Evolutionary conservation across 768 basidiomycete species (phyloP).

Genomic region (Boletus pseudo-olivaceus): DNA sequence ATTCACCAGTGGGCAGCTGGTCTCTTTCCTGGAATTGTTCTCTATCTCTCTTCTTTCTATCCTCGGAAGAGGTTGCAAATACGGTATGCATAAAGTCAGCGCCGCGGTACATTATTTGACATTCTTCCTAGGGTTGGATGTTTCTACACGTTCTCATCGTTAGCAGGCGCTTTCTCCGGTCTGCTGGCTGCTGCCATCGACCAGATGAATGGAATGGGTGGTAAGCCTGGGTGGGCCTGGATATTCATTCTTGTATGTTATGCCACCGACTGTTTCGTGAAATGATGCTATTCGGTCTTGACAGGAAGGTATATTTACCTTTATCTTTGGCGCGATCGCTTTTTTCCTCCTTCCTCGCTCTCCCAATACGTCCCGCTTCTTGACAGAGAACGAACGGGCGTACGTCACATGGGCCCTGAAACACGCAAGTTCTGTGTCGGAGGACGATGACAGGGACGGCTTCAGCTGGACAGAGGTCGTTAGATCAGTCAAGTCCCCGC

Average conservation of each 20-base stretch:
- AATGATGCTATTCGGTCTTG: neutral
- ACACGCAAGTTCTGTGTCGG: constrained; percentile 30
- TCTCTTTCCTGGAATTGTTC: constrained; percentile 53
- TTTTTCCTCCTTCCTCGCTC: constrained; percentile 49
- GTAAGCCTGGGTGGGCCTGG: constrained; percentile 60
- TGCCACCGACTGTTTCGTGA: neutral
- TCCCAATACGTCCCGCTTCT: constrained; percentile 45
- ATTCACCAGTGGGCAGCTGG: constrained; percentile 39
- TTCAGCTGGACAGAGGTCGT: constrained; percentile 60
- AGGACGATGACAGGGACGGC: constrained; percentile 40
- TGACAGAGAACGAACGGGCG: constrained; percentile 46
- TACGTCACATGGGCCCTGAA: constrained; percentile 34
- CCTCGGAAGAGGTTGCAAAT: constrained; percentile 30
- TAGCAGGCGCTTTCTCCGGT: constrained; percentile 62
- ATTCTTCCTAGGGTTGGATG: constrained; percentile 32
- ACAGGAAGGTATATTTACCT: constrained; percentile 61
- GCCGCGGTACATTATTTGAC: constrained; percentile 3
- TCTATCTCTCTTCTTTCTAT: constrained; percentile 53
- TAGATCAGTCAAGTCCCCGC: constrained; percentile 46
- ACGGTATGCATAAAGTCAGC: constrained; percentile 3
- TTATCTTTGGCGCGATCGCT: constrained; percentile 49
- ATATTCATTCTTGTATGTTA: constrained; percentile 48
- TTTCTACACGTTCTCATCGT: constrained; percentile 44
- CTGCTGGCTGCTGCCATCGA: constrained; percentile 58
- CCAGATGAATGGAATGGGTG: constrained; percentile 51